Base-by-base conservation (phyloP, 768 basidiomycete genomes). In the Lactifluus rugatus region DNA sequence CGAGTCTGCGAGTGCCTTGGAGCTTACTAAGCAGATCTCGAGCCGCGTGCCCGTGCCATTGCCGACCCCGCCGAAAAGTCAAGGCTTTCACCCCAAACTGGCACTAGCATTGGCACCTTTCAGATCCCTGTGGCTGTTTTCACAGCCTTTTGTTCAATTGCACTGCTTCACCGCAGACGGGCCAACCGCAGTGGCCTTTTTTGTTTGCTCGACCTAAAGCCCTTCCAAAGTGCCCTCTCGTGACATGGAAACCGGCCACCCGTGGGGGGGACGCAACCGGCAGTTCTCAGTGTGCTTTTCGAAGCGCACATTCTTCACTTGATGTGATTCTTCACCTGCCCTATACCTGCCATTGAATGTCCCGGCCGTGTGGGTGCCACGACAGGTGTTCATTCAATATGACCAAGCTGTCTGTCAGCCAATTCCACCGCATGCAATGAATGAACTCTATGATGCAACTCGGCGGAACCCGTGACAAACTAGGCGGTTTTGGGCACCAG, bases 401-500 rank as follows among this genome's bases (percentile, higher is more conserved):
- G n/a, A n/a, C n/a, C n/a, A n/a, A n/a, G n/a, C n/a, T n/a, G n/a
- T n/a, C n/a, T n/a, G n/a, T n/a, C n/a, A n/a, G n/a, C n/a, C n/a
- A 42, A 19, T 31, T 31, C 28, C 28, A 11, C n/a, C n/a, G n/a
- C n/a, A 6, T 9, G 5, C 17, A 25, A 19, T 44, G 31, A 58
- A 54, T 47, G 57, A 52, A 39, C 10, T 52, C n/a, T n/a, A n/a
- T n/a, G n/a, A 36, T 34, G 57, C 52, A 42, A 28, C 34, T n/a
- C 36, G 41, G 41, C 8, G 41, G n/a, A 36, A 36, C 57, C 16
- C 45, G 51, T 44, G 49, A 31, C 41, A 23, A 31, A 52, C 17
- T 39, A 25, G 31, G 32, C 44, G 17, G 26, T 11, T 34, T 34
- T 34, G 7, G 34, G 42, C 21, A 23, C 23, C 32, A 49, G 16